Conservation (phyloP, 768 basidiomycete genomes). For the Hebeloma cylindrosporum region DNA sequence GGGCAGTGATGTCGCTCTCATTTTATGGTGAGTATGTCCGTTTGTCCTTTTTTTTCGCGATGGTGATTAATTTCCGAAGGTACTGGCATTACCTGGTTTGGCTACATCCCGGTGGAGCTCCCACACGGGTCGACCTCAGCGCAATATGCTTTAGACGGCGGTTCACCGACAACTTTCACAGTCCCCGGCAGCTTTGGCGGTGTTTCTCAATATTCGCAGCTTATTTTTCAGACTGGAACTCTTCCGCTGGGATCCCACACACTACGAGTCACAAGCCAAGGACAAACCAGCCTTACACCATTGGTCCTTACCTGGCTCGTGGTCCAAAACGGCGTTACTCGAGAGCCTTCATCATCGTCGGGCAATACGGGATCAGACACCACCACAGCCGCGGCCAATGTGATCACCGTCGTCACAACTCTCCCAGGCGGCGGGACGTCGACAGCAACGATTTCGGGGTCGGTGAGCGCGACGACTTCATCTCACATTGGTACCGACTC, state of each 20-base stretch:
- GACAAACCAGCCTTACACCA: constrained; percentile 4
- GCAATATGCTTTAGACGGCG: constrained; percentile 27
- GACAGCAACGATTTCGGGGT: no score
- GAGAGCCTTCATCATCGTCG: constrained; percentile 5
- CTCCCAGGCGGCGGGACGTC: no score
- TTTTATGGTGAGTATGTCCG: constrained; percentile 23
- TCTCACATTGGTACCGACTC: no score
- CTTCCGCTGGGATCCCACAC: constrained; percentile 21
- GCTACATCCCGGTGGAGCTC: constrained; percentile 19
- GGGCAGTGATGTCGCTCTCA: constrained; percentile 17
- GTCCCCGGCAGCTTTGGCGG: constrained; percentile 13
- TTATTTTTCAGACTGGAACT: constrained; percentile 15
- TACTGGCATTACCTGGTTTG: constrained; percentile 24
- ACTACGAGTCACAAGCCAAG: constrained; percentile 16
- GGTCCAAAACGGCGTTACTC: constrained; percentile 3
- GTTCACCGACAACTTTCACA: constrained; percentile 19
- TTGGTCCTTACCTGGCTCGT: constrained; percentile 7
- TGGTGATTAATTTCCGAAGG: constrained; percentile 16
- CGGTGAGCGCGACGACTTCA: no score
- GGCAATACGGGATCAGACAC: not conserved
- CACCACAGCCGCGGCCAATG: not conserved
- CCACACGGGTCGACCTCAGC: constrained; percentile 16
- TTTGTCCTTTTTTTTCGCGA: not conserved
- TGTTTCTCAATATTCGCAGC: constrained; percentile 21
- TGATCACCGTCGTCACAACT: not conserved